Conservation (phyloP, 1,284 basidiomycete genomes). For the Tilletia indica region DNA sequence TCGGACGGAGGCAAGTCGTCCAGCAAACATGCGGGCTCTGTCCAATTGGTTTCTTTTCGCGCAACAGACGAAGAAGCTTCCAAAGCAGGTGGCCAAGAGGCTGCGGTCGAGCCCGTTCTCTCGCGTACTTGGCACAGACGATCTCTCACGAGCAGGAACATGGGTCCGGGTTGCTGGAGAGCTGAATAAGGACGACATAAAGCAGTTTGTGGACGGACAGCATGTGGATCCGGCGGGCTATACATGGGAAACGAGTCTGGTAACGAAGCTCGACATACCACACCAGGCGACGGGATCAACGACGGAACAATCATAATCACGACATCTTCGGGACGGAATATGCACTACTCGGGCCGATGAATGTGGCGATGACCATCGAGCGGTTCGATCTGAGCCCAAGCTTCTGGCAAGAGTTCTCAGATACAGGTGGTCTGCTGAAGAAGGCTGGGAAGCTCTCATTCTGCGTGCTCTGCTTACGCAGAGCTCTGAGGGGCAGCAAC, state of each 20-base stretch:
- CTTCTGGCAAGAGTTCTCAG: constrained; percentile 2
- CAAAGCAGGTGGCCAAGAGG: neutral
- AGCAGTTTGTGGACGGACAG: neutral
- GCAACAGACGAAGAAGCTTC: constrained; percentile 7
- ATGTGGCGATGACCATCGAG: neutral
- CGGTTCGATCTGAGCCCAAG: neutral
- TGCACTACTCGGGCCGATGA: constrained; percentile 10
- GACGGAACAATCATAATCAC: neutral
- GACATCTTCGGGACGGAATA: constrained; percentile 6
- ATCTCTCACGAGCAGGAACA: neutral
- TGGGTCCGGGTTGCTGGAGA: constrained; percentile 12
- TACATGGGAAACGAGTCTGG: constrained; percentile 9
- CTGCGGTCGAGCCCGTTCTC: constrained; percentile 1
- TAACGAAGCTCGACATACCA: neutral
- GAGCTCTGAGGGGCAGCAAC: no score
- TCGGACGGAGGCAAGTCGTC: neutral
- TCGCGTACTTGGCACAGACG: constrained; percentile 10
- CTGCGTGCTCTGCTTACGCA: neutral
- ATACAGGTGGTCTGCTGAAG: constrained; percentile 4
- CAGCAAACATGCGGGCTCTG: neutral
- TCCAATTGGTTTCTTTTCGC: constrained; percentile 4
- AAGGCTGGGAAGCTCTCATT: constrained; percentile 12
- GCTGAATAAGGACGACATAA: neutral
- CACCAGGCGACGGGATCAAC: neutral
- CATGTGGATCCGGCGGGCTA: neutral